phyloP scores from a whole-genome alignment of 1,139 yeast species.

The Maudiozyma humilis region DNA sequence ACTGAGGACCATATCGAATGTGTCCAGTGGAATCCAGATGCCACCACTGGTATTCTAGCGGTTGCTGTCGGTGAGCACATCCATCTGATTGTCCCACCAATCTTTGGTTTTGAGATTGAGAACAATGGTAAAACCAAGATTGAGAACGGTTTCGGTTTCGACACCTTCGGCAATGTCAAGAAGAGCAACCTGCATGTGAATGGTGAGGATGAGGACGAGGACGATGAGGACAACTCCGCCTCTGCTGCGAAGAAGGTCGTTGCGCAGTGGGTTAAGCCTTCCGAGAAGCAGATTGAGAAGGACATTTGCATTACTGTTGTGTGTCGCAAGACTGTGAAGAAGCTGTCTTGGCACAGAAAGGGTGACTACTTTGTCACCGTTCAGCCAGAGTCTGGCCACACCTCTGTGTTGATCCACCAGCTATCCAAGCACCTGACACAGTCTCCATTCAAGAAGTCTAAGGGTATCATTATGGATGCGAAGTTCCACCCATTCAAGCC shows the following conservation, averaged over 20 bases:
- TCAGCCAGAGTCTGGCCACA: constrained; percentile 80
- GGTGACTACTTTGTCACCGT: constrained; percentile 96
- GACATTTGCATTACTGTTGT: constrained; percentile 72
- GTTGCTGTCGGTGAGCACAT: constrained; percentile 77
- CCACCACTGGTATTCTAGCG: constrained; percentile 66
- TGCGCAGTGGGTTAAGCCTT: constrained; percentile 82
- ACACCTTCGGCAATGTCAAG: constrained; percentile 56
- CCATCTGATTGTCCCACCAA: constrained; percentile 76
- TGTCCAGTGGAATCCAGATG: constrained; percentile 86
- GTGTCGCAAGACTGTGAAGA: constrained; percentile 64
- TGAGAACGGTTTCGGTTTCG: constrained; percentile 91
- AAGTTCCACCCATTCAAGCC: constrained; percentile 96
- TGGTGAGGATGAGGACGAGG: constrained; percentile 37
- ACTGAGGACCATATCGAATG: constrained; percentile 71
- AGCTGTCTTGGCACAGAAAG: constrained; percentile 89
- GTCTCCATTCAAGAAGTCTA: constrained; percentile 87
- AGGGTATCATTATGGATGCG: constrained; percentile 93
- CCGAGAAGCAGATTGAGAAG: constrained; percentile 47
- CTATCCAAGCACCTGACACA: constrained; percentile 92
- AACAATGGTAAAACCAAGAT: constrained; percentile 69
- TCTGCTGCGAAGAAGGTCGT: constrained; percentile 44
- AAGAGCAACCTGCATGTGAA: constrained; percentile 41
- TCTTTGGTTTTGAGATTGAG: constrained; percentile 82
- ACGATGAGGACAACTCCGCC: constrained; percentile 35
- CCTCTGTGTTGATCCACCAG: constrained; percentile 90